Evolutionary conservation across 2,329 filamentous ascomycete genomes (phyloP), one percentile per base, ranked within the genome.

Genomic region (Dothidotthia symphoricarpi): DNA sequence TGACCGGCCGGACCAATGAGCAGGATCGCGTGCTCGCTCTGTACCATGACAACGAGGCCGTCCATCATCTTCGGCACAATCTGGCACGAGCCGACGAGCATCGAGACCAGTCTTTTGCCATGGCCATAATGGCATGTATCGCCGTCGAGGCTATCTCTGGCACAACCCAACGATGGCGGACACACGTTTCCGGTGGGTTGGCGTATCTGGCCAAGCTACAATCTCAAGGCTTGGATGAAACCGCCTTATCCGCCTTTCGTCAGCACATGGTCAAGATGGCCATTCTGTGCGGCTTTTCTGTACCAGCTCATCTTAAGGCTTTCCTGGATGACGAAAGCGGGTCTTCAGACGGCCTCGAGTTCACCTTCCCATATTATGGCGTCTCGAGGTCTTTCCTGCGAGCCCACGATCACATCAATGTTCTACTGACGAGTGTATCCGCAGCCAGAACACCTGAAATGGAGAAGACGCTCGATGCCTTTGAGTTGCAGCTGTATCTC

Each of bases 221-320:
- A 26, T 37, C 43, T 8, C 40, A 43, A 28, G 40, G 40, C 9
- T 7, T 47, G 12, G 25, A 33, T 9, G 36, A 47, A 14, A 17
- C 7, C 4, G 36, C 36, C 1, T 15, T 43, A 9, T 43, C 36
- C 3, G 30, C 40, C 6, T 47, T 47, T 11, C 39, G 37, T 16
- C 43, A 43, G 28, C 39, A 43, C 17, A 47, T 47, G 36, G 40
- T 47, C 16, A 39, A 40, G 13, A 47, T 47, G 39, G 43, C 43
- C 24, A 47, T 47, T 7, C 28, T 47, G 14, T 43, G 43, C 15
- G 43, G 31, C 3, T 17, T 47, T 2, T 10, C 33, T 4, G 39
- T 47, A 9, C 36, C 29, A 24, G 24, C 31, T 15, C 10, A 40
- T 17, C 34, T 47, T 1, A 47, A 40, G 7, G 5, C 33, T 11